Conservation (phyloP, 768 basidiomycete genomes). For the Amyloporia xantha region DNA sequence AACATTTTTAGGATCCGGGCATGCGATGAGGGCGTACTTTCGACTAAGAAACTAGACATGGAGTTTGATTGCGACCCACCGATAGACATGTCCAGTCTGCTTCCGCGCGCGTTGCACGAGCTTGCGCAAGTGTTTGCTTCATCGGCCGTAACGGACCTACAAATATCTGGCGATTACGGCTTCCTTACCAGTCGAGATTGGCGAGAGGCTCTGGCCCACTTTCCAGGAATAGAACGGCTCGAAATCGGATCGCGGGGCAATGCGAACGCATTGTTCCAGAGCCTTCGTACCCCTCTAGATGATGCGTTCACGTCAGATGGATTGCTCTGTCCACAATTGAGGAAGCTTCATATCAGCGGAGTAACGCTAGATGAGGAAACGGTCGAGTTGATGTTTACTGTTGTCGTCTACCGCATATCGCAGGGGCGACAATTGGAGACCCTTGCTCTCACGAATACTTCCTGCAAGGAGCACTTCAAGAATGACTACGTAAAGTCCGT, state of each 20-base stretch:
- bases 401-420: background rate
- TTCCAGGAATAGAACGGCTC: background rate
- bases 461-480: background rate
- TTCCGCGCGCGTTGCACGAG: conserved; percentile 1
- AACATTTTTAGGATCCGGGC: conserved; percentile 1
- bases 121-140: background rate
- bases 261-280: background rate
- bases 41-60: background rate
- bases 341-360: background rate
- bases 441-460: background rate
- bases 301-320: background rate
- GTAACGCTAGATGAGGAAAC: background rate
- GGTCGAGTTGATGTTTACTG: background rate
- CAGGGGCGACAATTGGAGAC: background rate
- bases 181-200: background rate
- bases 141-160: background rate
- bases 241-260: background rate
- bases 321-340: background rate
- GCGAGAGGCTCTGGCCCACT: background rate
- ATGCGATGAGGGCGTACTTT: background rate
- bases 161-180: background rate
- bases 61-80: conserved; percentile 1
- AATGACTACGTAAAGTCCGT: background rate
- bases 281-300: background rate
- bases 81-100: conserved; percentile 1